Base-by-base conservation (phyloP, 257 asterid species). In the Primulina huaijiensis region DNA sequence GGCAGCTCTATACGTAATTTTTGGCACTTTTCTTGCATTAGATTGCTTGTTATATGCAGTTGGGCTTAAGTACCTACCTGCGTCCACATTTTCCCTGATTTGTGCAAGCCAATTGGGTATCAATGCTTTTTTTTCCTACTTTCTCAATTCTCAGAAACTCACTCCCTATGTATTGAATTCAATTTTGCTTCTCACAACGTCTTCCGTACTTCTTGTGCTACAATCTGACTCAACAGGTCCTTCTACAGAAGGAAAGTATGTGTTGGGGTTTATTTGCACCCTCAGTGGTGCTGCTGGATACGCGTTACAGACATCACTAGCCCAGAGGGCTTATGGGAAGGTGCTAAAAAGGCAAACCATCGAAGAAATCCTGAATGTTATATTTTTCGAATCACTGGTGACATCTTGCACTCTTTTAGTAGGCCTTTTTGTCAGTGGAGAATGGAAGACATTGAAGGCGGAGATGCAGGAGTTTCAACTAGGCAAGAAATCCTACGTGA, bases 341-440 rank as follows among this genome's bases (percentile, higher is more conserved):
- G 67, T 77, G 11, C 27, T 86, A 1, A 73, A 65, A 38, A 77
- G 21, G 21, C 74, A 46, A 64, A 62, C 68, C 8, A 23, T 76
- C 5, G 50, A 14, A 7, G 68, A 70, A 14, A 72, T 82, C 7
- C 0, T 81, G 75, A 71, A 76, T 2, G 75, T 82, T 40, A 69
- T 80, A 2, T 62, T 83, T 58, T 83, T 69, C 10, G 80, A 64
- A 67, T 74, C 68, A 3, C 43, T 77, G 53, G 79, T 62, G 43
- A 81, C 88, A 4, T 81, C 84, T n/a, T 1, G 59, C 2, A 76
- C 60, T 0, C 68, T 68, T 21, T 20, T 68, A 27, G 29, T 65
- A 0, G 85, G 80, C 31, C 71, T 87, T 4, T 79, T 81, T 7
- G 84, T 69, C 7, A 82, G 83, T 62, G 84, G 84, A 25, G 90